Evolutionary conservation across 306 rosid genomes (phyloP), one percentile per base, ranked within the genome.

Genomic region (Senna tora): DNA sequence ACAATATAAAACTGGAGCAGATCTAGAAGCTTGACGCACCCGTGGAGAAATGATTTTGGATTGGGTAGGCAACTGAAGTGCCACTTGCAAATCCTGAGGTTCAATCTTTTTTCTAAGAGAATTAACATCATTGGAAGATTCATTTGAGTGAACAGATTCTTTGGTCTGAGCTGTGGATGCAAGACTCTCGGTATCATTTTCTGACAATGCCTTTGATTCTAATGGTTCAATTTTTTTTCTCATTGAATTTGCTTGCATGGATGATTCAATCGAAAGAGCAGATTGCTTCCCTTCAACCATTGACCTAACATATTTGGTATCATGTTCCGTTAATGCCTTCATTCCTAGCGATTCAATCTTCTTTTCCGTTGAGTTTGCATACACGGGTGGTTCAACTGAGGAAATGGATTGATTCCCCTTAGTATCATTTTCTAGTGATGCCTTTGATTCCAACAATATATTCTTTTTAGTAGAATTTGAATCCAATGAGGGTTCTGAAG

Each of bases 1-100:
- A 81, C 72, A 53, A 69, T 45, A 71, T 70, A 93, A 87, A 86
- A 59, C 61, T 17, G 93, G 75, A 52, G 90, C 68, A n/a, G 89
- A 79, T 78, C 76, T 72, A 66, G 83, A 62, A 79, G 82, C 63
- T 74, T 86, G 83, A 75, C 75, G 84, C 64, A 82, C 82, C 79
- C 79, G 67, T 56, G 82, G 96, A 66, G 96, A 87, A 65, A 91
- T 87, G 79, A 91, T 89, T 86, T 86, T 94, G 59, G 90, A 65
- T 69, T 81, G 88, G 21, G 86, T 50, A 67, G 95, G 84, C 21
- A 78, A 81, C 71, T 81, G 89, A 71, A 84, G 81, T 60, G 87
- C 61, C 81, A 65, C 81, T 74, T 82, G 91, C 76, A 84, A 59
- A 6, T 84, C 85, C 67, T 66, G 87, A 43, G 71, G 71, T 65